Evolutionary conservation across 352 stramenopile species (phyloP).

Genomic region (Globisporangium megalacanthum): DNA sequence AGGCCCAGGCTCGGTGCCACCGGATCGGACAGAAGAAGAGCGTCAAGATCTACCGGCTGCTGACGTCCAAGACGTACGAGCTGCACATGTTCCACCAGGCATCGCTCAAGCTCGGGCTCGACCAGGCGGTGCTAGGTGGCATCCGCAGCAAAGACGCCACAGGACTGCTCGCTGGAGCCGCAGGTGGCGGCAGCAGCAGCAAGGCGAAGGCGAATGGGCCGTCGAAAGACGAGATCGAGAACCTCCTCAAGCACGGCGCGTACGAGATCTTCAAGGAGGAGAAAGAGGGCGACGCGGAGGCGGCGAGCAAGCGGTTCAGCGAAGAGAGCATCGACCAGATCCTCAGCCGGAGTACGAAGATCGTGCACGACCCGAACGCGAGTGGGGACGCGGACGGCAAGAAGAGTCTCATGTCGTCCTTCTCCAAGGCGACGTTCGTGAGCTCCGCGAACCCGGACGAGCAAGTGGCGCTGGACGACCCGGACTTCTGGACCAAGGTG

Average conservation of each 20-base stretch:
- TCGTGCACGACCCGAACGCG: slow-evolving; percentile 79
- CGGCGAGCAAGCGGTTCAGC: slow-evolving; percentile 94
- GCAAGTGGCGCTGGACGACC: slow-evolving; percentile 89
- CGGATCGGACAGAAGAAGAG: slow-evolving; percentile 92
- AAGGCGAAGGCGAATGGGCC: slow-evolving; percentile 48
- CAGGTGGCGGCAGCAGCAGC: slow-evolving; percentile 13
- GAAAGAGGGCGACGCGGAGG: slow-evolving; percentile 87
- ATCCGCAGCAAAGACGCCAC: slow-evolving; percentile 67
- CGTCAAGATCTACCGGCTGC: slow-evolving; percentile 91
- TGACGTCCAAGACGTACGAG: slow-evolving; percentile 92
- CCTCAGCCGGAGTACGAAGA: slow-evolving; percentile 87
- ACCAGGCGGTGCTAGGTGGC: slow-evolving; percentile 88
- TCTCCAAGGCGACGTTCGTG: slow-evolving; percentile 92
- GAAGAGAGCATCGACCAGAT: slow-evolving; percentile 99
- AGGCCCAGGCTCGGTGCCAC: slow-evolving; percentile 90
- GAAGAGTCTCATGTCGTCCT: slow-evolving; percentile 84
- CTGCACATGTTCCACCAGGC: slow-evolving; percentile 92
- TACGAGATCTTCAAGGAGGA: slow-evolving; percentile 94
- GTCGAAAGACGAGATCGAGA: slow-evolving; percentile 90
- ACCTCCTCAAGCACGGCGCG: slow-evolving; percentile 89
- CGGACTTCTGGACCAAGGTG: slow-evolving; percentile 94
- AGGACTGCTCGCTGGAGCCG: slow-evolving; percentile 6
- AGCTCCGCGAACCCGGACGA: slow-evolving; percentile 81
- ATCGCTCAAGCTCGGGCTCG: slow-evolving; percentile 89
- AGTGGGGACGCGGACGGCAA: slow-evolving; percentile 38